Evolutionary conservation across 2,329 filamentous ascomycete species (phyloP), one percentile per base, ranked within the genome.

Genomic region (Hortaea werneckii): DNA sequence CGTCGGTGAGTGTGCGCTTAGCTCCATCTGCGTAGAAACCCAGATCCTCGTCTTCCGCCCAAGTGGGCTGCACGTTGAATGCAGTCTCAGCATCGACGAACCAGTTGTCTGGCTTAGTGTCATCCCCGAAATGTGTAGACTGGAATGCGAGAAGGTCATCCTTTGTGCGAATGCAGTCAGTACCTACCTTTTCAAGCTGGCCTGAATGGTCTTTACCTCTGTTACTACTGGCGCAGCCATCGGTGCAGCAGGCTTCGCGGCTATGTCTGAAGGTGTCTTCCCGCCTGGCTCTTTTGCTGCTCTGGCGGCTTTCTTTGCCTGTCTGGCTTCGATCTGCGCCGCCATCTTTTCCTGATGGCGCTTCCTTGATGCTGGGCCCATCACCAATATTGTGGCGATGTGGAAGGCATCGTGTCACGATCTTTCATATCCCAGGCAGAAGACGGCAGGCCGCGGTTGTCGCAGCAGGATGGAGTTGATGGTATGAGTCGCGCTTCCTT

Each of bases 1-100:
- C 85, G 59, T 95, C 86, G 7, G 89, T 95, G 57, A 96, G 72
- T 12, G 88, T 95, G 37, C 90, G 83, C 62, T 92, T 92, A 50
- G 81, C 79, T 3, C 90, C 89, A 59, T 96, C 89, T 1, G 77
- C 67, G 55, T 96, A 96, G 65, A 87, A 90, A 12, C 88, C 90
- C 11, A 95, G 71, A 1, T 69, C 79, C 1, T 70, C 83, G 35
- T 82, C 77, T 27, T 81, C 78, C 28, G 75, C 73, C 12, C 72
- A 63, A 2, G 66, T 61, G n/a, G 63, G 30, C 32, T 32, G 52
- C 46, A 61, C 47, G 12, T 48, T 48, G 42, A 59, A 40, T 10
- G 58, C 60, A 26, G 49, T 51, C 30, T 59, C 51, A 10, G 53
- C 43, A 32, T 57, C 45, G 49, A 60, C 44, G 61, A 62, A 58